Percentiles rank a stretch among this genome's conserved stretches.
phyloP scores from a whole-genome alignment of 768 basidiomycete species.

The Panaeolus cyanescens region DNA sequence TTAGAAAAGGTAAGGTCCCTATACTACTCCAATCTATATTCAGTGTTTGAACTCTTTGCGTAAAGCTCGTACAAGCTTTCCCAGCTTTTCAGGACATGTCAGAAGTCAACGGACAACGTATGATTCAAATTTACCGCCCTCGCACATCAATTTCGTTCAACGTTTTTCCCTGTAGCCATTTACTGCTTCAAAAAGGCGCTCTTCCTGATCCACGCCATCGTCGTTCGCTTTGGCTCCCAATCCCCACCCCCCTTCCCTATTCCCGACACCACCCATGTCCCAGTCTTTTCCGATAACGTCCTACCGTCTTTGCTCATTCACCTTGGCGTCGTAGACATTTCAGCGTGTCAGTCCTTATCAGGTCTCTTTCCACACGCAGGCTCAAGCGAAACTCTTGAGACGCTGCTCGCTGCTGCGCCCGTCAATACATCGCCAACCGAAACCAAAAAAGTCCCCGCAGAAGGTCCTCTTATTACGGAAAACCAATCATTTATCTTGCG shows the following conservation, averaged over 20 bases:
- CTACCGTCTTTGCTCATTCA: conserved; percentile 81
- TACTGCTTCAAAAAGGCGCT: conserved; percentile 92
- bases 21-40: neutral
- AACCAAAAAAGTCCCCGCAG: conserved; percentile 24
- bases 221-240: conserved; percentile 62
- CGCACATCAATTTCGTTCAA: conserved; percentile 11
- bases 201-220: conserved; percentile 74
- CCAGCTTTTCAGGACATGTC: conserved; percentile 85
- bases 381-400: conserved; percentile 35
- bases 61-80: conserved; percentile 71
- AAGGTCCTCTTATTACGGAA: conserved; percentile 54
- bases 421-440: neutral
- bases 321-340: conserved; percentile 72
- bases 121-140: conserved; percentile 17
- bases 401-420: conserved; percentile 36
- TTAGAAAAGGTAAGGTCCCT: conserved; percentile 57
- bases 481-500: conserved; percentile 74
- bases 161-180: conserved; percentile 47
- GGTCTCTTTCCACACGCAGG: conserved; percentile 51
- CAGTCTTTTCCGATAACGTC: conserved; percentile 82
- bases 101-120: conserved; percentile 63
- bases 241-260: conserved; percentile 60
- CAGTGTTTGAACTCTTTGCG: neutral
- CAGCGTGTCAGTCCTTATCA: conserved; percentile 44
- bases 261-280: conserved; percentile 57